Evolutionary conservation across 2,329 filamentous ascomycete species (phyloP), one percentile per base, ranked within the genome.

Genomic region (Magnaporthiopsis incrustans): DNA sequence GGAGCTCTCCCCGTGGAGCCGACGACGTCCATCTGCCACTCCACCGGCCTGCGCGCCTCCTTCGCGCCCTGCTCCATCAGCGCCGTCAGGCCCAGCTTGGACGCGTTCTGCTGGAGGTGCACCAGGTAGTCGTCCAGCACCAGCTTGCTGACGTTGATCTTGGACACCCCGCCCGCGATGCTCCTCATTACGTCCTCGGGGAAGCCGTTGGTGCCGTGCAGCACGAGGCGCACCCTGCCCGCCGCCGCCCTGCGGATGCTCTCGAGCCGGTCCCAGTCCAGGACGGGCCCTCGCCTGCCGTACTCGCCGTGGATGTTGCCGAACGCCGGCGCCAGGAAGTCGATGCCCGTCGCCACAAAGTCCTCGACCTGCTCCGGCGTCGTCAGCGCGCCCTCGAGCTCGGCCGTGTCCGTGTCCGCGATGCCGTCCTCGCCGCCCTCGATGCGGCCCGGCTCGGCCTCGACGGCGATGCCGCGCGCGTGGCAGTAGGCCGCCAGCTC

Each of bases 331-430:
- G 89, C 89, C 18, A 92, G 77, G 77, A 88, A 88, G 70, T 92
- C 86, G 70, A 92, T 89, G 0, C 88, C 89, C 14, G 88, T 89
- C 2, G 78, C 81, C 4, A 90, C 82, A 69, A 92, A 92, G 69
- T 90, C 85, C 67, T 86, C 81, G 10, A 86, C 87, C 74, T 92
- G 84, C 67, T 89, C 87, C 0, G 84, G 81, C 0, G 87, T 90
- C 0, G 89, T 92, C 68, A 91, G 65, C 73, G 75, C 60, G 69
- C 81, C 73, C 78, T 79, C 68, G 64, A 78, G 64, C 73, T 83
- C 73, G 65, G 74, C 27, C 27, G 27, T 30, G 27, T 30, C 71
- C 67, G 79, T 76, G 71, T 91, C 88, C 11, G 84, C 82, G 4
- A 93, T 85, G 0, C 90, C 90, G 69, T 92, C 90, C 74, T 93